Base-by-base conservation (phyloP, 164 flowering plant species). In the Platanus orientalis region DNA sequence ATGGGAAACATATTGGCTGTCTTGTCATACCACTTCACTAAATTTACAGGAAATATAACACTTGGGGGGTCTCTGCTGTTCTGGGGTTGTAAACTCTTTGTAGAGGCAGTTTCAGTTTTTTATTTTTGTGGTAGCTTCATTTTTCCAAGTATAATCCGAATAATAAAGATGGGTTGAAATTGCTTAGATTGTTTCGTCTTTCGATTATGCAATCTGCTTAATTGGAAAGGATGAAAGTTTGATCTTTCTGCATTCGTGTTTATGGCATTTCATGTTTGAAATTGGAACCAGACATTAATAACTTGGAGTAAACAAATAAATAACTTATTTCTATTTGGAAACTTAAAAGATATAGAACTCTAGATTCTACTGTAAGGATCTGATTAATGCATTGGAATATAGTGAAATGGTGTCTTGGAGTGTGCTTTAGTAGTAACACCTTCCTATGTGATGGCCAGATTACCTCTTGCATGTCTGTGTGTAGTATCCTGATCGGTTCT, bases 71-170 rank as follows among this genome's bases (percentile, higher is more conserved):
- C 27, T 71, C 64, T 65, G 67, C 68, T 67, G 48, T 67, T 47
- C 64, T 56, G 66, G 67, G 66, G 36, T 54, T 74, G 76, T 72
- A 79, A 71, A 73, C 80, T 71, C 66, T 62, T 63, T 72, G 78
- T 72, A 75, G 80, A 72, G 72, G 70, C 71, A 47, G 64, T 59
- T 67, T 53, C 64, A 57, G 57, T 54, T 66, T 61, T 40, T 17
- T 26, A 28, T 57, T 27, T 36, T 11, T 52, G 60, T 61, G 78
- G 62, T 70, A 63, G 62, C 62, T 57, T 71, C 66, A 77, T 76
- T 76, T 74, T 75, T 76, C 69, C 40, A 55, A 68, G 60, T 66
- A 59, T 62, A 48, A 28, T 61, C 30, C 60, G 51, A 64, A 44
- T 57, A 74, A 76, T 76, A 79, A 75, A 67, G 58, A 59, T 65